Evolutionary conservation across 208 protist genomes (phyloP).

Genomic region (Strigomonas culicis): DNA sequence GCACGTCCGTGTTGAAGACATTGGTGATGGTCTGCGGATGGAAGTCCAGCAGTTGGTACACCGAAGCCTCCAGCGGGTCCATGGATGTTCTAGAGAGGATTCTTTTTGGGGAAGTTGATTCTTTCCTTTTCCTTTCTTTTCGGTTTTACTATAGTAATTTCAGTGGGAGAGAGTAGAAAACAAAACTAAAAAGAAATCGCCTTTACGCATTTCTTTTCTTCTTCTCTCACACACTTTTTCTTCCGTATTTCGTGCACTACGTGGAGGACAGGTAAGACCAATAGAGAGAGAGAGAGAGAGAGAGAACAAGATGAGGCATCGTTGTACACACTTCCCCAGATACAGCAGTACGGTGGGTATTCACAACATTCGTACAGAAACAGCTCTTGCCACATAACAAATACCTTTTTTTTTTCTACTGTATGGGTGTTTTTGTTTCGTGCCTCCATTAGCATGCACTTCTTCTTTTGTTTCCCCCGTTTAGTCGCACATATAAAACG

Average conservation of each 20-base stretch:
- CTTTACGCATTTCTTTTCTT: neutral
- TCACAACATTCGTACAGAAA: slow-evolving; percentile 9
- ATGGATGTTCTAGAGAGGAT: neutral
- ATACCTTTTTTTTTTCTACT: slow-evolving; percentile 3
- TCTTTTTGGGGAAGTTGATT: neutral
- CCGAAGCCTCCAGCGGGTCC: neutral
- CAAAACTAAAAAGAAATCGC: neutral
- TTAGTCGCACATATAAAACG: slow-evolving; percentile 1
- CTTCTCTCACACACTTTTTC: slow-evolving; percentile 6
- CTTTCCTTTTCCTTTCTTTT: neutral
- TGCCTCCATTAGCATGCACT: neutral
- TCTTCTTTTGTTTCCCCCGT: slow-evolving; percentile 8
- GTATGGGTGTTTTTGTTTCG: slow-evolving; percentile 1
- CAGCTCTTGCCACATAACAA: neutral
- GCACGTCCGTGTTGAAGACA: slow-evolving; percentile 7
- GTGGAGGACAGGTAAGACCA: too few species aligned
- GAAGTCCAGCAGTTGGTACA: slow-evolving; percentile 13
- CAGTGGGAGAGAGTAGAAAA: too few species aligned
- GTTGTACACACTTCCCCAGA: too few species aligned
- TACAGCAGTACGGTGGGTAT: too few species aligned
- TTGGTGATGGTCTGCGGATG: slow-evolving; percentile 18
- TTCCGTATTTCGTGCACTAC: too few species aligned
- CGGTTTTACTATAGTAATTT: too few species aligned
- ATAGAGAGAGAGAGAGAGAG: too few species aligned
- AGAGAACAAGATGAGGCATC: too few species aligned